These are phyloP conservation scores for Euptelea pleiosperma DNA, from an alignment of 164 flowering plant genomes.

Conservation along the genomic window DNA sequence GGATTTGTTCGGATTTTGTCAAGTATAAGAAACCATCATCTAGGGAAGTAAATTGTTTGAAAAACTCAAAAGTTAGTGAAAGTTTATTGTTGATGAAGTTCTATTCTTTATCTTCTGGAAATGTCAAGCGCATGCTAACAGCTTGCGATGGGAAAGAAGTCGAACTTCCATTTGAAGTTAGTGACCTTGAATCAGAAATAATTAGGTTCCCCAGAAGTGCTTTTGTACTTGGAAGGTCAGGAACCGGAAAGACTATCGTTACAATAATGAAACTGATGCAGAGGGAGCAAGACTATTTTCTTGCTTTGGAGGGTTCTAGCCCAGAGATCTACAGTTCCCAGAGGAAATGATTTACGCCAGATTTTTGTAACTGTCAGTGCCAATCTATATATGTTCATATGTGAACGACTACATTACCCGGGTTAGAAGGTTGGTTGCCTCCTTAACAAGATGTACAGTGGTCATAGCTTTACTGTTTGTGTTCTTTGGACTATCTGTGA, in stretches of 20 bases:
- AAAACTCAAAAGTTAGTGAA: constrained; percentile 13
- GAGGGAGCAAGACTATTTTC: constrained; percentile 9
- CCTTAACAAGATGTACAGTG: too few relatives aligned
- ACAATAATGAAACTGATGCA: constrained; percentile 17
- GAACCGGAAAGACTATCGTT: constrained; percentile 25
- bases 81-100: constrained; percentile 27
- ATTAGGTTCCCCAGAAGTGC: constrained; percentile 14
- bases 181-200: constrained; percentile 18
- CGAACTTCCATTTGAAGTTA: constrained; percentile 24
- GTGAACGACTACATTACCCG: too few relatives aligned
- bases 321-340: too few relatives aligned
- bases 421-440: too few relatives aligned
- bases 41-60: not conserved
- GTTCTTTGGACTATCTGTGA: too few relatives aligned
- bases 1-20: not conserved
- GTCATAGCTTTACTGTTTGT: too few relatives aligned
- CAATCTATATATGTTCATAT: too few relatives aligned
- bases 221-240: constrained; percentile 26
- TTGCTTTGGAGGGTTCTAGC: not conserved
- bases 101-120: constrained; percentile 21
- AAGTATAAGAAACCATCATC: not conserved
- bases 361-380: too few relatives aligned
- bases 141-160: constrained; percentile 16
- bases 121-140: constrained; percentile 17
- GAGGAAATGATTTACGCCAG: too few relatives aligned